A percentile compares a stretch with the other conserved stretches of the same genome.
Evolutionary conservation across 208 protist species (phyloP).

Genomic region (Naegleria gruberi): DNA sequence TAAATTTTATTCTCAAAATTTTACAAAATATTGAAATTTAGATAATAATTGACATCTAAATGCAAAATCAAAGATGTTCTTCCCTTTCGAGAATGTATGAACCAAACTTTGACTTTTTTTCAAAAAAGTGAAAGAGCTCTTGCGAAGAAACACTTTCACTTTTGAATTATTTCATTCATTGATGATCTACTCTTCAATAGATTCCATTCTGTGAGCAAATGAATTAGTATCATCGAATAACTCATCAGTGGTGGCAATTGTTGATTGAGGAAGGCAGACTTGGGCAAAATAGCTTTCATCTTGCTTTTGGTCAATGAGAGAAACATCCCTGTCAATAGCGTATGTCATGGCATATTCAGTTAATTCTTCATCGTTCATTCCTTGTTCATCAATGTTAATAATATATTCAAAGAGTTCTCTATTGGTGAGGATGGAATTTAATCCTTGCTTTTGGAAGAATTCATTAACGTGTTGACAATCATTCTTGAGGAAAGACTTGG

Average conservation of each 20-base stretch:
- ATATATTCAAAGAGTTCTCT: conserved; percentile 70
- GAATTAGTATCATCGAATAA: background rate
- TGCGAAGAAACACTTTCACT: too few relatives aligned
- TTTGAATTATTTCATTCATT: background rate
- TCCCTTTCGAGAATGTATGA: background rate
- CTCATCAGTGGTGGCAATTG: background rate
- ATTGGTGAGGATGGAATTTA: conserved; percentile 41
- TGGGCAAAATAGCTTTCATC: background rate
- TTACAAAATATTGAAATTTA: too few relatives aligned
- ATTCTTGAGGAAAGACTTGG: conserved; percentile 93
- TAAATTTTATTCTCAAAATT: too few relatives aligned
- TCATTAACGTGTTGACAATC: conserved; percentile 82
- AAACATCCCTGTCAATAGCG: conserved; percentile 17
- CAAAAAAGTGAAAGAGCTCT: background rate
- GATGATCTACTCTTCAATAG: background rate
- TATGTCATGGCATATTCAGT: conserved; percentile 35
- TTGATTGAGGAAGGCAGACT: background rate
- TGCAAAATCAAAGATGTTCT: background rate
- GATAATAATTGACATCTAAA: too few relatives aligned
- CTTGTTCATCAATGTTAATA: conserved; percentile 41
- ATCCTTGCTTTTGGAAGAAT: conserved; percentile 61
- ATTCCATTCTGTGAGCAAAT: background rate
- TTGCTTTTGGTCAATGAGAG: background rate
- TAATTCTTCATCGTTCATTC: conserved; percentile 46
- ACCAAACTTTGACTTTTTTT: background rate